Evolutionary conservation across 805 yeast genomes (phyloP), one percentile per base, ranked within the genome.

Genomic region (Lachancea nothofagi): DNA sequence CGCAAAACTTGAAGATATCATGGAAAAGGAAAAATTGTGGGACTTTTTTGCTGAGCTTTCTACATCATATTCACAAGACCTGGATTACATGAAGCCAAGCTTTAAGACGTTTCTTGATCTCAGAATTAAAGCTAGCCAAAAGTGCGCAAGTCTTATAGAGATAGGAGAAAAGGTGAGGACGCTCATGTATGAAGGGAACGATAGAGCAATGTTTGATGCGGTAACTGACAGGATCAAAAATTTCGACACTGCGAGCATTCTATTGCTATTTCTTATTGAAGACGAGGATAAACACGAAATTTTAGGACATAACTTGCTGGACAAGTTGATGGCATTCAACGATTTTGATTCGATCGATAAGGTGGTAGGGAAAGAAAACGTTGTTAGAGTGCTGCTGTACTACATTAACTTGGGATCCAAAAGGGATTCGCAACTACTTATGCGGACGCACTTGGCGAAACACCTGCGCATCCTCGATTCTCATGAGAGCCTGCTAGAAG

Each of bases 281-380:
- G 38, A 33, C 24, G 36, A 35, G 7, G 36, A 29, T 7, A 33
- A 33, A 12, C 33, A 33, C 7, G 25, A 29, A 6, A 17, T 25
- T 10, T 26, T 44, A 23, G 39, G 33, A 7, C 41, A 41, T 7
- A 43, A 46, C 17, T 32, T 45, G 18, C 44, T 57, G 9, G 44
- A 51, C 2, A 38, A 48, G 12, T 47, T 40, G 12, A 21, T 53
- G 33, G 31, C 48, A 8, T 47, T 44, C 37, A 54, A 54, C 44
- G 64, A 57, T 42, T 60, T 55, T 35, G 31, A 41, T 14, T 46
- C 45, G 7, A 44, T 60, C 7, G 61, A 60, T 27, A 29, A 25
- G 15, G 41, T 18, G 2, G 25, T 50, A 1, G 29, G 29, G 8
- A 26, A 40, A 9, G 42, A 35, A 2, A 50, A 49, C 18, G 40